Evolutionary conservation across 345 rosid species (phyloP).

Genomic region (Boechera divaricarpa): DNA sequence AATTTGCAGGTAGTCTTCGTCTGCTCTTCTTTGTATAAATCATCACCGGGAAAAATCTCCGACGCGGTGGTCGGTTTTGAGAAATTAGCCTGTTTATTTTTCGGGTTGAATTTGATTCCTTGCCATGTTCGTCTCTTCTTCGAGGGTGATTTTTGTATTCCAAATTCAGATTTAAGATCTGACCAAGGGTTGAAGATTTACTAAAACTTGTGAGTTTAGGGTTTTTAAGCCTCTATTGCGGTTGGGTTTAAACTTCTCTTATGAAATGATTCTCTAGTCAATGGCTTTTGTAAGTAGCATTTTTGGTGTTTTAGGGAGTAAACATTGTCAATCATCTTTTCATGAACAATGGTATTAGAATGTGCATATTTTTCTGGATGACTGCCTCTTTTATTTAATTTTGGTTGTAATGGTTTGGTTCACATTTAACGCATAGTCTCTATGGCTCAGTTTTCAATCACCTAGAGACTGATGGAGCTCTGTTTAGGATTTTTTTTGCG

Average conservation of each 20-base stretch:
- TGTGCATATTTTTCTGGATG: background rate
- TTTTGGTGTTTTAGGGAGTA: background rate
- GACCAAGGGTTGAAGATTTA: background rate
- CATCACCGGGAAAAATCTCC: background rate
- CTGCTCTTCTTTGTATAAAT: background rate
- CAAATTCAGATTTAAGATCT: constrained; percentile 10
- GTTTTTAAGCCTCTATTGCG: background rate
- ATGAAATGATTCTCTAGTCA: background rate
- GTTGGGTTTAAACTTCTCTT: background rate
- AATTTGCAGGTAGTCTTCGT: background rate
- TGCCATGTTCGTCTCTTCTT: constrained; percentile 2
- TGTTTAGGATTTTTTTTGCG: background rate
- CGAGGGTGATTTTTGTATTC: constrained; percentile 4
- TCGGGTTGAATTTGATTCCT: background rate
- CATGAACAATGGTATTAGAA: background rate
- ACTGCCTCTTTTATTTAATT: background rate
- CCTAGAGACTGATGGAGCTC: background rate
- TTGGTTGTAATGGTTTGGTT: background rate
- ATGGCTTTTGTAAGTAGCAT: background rate
- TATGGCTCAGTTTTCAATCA: background rate
- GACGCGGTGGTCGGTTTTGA: background rate
- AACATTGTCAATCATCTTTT: background rate
- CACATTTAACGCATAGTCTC: background rate
- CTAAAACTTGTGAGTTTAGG: background rate
- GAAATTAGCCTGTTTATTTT: background rate